phyloP scores from a whole-genome alignment of 306 rosid genomes.

The Prosopis cineraria region DNA sequence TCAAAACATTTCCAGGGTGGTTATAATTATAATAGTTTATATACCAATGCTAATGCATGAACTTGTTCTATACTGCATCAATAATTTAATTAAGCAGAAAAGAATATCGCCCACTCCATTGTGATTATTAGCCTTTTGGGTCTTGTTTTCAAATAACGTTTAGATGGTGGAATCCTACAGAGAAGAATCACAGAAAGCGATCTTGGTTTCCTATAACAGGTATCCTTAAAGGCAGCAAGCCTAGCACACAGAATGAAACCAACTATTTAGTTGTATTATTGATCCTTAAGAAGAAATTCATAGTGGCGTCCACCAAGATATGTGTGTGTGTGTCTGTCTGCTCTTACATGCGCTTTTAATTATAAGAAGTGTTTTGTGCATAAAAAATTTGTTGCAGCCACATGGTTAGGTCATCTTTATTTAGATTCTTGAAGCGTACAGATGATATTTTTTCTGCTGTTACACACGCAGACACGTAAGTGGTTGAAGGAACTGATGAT shows the following conservation, averaged over 20 bases:
- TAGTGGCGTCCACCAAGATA: conserved; percentile 40
- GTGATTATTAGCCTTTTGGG: conserved; percentile 44
- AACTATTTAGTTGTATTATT: conserved; percentile 2
- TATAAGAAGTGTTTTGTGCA: conserved; percentile 15
- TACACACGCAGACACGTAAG: conserved; percentile 25
- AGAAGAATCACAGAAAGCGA: conserved; percentile 40
- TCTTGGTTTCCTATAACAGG: conserved; percentile 41
- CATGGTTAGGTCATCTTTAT: conserved; percentile 57
- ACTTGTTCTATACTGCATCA: conserved; percentile 27
- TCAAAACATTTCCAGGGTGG: conserved; percentile 31
- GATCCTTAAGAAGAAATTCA: conserved; percentile 22
- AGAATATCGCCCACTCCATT: conserved; percentile 45
- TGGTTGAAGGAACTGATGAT: neutral
- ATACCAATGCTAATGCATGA: conserved; percentile 28
- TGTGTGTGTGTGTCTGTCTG: conserved; percentile 26
- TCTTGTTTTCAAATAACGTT: conserved; percentile 30
- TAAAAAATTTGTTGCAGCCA: conserved; percentile 44
- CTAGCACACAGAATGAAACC: conserved; percentile 36
- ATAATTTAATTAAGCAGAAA: conserved; percentile 12
- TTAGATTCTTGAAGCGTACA: conserved; percentile 28
- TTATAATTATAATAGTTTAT: conserved; percentile 25
- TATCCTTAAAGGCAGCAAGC: conserved; percentile 68
- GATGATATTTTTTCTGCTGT: conserved; percentile 23
- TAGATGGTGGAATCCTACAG: conserved; percentile 54
- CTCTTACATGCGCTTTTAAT: conserved; percentile 30